Percentiles rank a stretch among this genome's conserved stretches.
Evolutionary conservation across 1,284 basidiomycete genomes (phyloP).

Genomic region (Cutaneotrichosporon sp.): DNA sequence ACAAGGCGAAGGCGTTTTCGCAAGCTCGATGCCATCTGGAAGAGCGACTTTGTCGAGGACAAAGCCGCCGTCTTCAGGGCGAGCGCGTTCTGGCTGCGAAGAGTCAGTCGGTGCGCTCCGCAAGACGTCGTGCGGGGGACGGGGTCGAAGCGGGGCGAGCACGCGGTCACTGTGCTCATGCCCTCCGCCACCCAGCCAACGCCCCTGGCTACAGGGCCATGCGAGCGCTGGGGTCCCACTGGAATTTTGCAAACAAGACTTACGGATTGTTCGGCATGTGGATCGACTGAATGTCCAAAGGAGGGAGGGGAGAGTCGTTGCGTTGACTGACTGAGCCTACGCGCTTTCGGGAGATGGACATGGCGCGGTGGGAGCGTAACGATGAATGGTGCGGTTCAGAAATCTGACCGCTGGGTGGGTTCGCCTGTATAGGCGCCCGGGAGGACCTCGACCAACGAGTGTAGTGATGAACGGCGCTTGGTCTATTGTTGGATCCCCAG

Average conservation of each 20-base stretch:
- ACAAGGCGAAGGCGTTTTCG: constrained; percentile 39
- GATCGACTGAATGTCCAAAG: constrained; percentile 43
- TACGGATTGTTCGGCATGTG: constrained; percentile 47
- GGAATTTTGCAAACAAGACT: constrained; percentile 13
- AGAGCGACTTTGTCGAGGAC: constrained; percentile 43
- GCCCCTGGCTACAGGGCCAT: too few relatives aligned
- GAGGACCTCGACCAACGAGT: too few relatives aligned
- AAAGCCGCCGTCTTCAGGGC: constrained; percentile 47
- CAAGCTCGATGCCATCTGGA: constrained; percentile 43
- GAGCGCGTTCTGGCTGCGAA: constrained; percentile 41
- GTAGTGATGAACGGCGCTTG: too few relatives aligned
- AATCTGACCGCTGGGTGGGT: neutral
- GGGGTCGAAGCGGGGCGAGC: constrained; percentile 5
- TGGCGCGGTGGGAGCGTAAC: constrained; percentile 5
- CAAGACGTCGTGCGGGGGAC: too few relatives aligned
- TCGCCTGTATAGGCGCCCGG: neutral
- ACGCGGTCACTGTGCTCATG: neutral
- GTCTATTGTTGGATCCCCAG: too few relatives aligned
- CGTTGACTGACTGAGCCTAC: constrained; percentile 45
- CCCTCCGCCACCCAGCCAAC: too few relatives aligned
- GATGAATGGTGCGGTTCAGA: constrained; percentile 1
- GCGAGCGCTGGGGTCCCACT: too few relatives aligned
- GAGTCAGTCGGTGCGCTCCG: neutral
- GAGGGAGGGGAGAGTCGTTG: constrained; percentile 33
- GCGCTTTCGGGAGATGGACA: constrained; percentile 40